Evolutionary conservation across 2,329 filamentous ascomycete genomes (phyloP).

Genomic region (Diaporthe aspalathi): DNA sequence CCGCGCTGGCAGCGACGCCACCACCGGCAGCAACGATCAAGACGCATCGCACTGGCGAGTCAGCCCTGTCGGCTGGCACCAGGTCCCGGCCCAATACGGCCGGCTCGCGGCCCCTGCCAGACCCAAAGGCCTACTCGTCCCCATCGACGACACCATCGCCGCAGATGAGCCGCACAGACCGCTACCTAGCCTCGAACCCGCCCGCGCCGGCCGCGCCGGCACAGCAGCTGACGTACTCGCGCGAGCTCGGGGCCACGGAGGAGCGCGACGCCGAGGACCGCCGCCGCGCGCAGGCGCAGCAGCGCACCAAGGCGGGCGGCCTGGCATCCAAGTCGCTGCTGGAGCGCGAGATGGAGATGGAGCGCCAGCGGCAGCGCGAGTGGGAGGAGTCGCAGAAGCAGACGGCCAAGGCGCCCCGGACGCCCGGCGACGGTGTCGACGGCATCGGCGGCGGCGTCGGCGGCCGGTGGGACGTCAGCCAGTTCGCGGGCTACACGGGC

Average conservation of each 20-base stretch:
- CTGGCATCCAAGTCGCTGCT: slow-evolving; percentile 77
- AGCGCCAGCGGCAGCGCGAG: slow-evolving; percentile 79
- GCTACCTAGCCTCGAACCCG: slow-evolving; percentile 67
- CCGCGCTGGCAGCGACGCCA: slow-evolving; percentile 45
- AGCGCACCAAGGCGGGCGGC: slow-evolving; percentile 70
- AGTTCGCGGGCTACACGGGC: slow-evolving; percentile 80
- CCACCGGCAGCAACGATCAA: slow-evolving; percentile 45
- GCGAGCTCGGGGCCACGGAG: slow-evolving; percentile 65
- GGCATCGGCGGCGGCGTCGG: slow-evolving; percentile 75
- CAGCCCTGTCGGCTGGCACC: slow-evolving; percentile 47
- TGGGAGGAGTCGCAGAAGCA: slow-evolving; percentile 82
- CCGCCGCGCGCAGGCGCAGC: slow-evolving; percentile 67
- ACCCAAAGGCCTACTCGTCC: slow-evolving; percentile 54
- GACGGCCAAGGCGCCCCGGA: slow-evolving; percentile 64
- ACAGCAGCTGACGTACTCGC: slow-evolving; percentile 55
- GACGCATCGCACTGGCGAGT: slow-evolving; percentile 48
- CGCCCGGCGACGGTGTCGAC: slow-evolving; percentile 61
- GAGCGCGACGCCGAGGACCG: slow-evolving; percentile 74
- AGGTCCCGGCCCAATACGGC: slow-evolving; percentile 50
- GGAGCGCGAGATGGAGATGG: slow-evolving; percentile 84
- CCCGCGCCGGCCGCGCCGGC: slow-evolving; percentile 53
- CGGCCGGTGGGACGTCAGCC: slow-evolving; percentile 80
- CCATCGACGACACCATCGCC: slow-evolving; percentile 42
- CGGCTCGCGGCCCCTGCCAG: slow-evolving; percentile 64
- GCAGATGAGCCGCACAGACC: slow-evolving; percentile 63